phyloP scores from a whole-genome alignment of 257 asterid genomes.

The Nicotiana tabacum region DNA sequence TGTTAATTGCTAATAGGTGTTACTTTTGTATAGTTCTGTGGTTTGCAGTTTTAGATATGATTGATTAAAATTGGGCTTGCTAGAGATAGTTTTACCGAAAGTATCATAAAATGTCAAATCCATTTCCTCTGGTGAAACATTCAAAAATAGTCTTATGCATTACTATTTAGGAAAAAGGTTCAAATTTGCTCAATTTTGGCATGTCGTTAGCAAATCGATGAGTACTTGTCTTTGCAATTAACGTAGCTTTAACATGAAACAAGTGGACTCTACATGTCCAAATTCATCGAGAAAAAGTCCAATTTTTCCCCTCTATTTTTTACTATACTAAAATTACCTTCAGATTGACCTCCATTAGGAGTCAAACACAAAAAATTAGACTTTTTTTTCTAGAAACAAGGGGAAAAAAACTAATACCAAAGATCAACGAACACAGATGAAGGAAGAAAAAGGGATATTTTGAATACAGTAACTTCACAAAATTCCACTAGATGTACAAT shows the following conservation, averaged over 20 bases:
- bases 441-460: background rate
- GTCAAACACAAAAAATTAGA: background rate
- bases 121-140: no score
- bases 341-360: background rate
- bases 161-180: background rate
- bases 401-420: no score
- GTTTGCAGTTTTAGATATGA: background rate
- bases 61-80: background rate
- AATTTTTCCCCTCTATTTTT: no score
- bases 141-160: background rate
- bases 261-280: background rate
- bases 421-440: background rate
- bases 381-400: no score
- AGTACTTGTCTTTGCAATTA: background rate
- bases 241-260: background rate
- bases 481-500: conserved; percentile 4
- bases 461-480: background rate
- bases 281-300: background rate
- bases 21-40: background rate
- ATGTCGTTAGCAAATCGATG: background rate
- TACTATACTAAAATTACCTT: no score
- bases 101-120: background rate
- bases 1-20: background rate
- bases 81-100: background rate
- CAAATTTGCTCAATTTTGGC: background rate